Evolutionary conservation across 345 rosid species (phyloP), one percentile per base, ranked within the genome.

Genomic region (Arabidopsis suecica): DNA sequence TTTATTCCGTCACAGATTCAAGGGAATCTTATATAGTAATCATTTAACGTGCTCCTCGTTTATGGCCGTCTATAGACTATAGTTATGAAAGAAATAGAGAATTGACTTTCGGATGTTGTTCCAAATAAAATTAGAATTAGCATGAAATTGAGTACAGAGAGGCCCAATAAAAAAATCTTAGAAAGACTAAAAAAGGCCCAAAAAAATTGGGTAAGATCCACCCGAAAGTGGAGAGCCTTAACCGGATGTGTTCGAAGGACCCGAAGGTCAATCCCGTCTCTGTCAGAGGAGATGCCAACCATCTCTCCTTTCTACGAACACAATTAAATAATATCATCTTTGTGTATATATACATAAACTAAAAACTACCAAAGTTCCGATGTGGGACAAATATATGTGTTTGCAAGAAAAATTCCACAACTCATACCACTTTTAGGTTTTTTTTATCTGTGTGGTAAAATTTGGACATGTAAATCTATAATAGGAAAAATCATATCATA

Each of bases 281-380:
- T 83, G 84, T 79, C 82, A 79, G 86, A 83, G 88, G 89, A 85
- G 87, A 86, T 85, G 88, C 89, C 87, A 84, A 84, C 86, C 89
- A 80, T 84, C 86, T 83, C 81, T 87, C 89, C 88, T 82, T 81
- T 59, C 33, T 40, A 71, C 58, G 74, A 81, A 83, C 74, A 80
- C 85, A 0, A 0, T 0, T 0, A 3, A 0, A 0, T 8, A 0
- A 0, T 0, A 1, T 5, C 2, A 1, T 38, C 1, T 38, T 22
- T 11, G 1, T 22, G 0, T 11, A 12, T 61, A 40, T 40, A 40
- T 40, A 38, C 18, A 6, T 20, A 7, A 16, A 40, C 18, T 0
- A 7, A 11, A 12, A 12, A 12, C 32, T 28, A 1, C 18, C 49
- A 18, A 37, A 10, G 1, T 2, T 55, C 48, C 34, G 65, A 61